Percentiles rank a stretch among this genome's conserved stretches.
These are phyloP conservation scores for Phytopythium helicoides DNA, from an alignment of 352 stramenopile genomes.

Conservation along the genomic window DNA sequence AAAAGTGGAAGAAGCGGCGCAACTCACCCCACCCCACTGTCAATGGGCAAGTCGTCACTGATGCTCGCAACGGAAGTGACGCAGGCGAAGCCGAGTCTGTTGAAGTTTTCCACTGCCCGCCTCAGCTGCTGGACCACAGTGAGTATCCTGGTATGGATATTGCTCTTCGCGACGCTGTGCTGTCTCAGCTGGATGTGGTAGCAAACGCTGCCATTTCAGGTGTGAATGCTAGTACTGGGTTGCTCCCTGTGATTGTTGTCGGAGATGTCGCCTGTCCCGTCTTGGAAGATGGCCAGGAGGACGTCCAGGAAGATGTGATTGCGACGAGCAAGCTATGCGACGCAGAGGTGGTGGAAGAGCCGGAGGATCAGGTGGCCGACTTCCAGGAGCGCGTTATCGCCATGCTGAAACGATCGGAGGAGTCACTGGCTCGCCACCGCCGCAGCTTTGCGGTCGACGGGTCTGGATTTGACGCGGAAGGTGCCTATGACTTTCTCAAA, in stretches of 20 bases:
- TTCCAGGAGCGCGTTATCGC: slow-evolving; percentile 52
- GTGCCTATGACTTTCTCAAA: slow-evolving; percentile 71
- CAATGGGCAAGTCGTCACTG: slow-evolving; percentile 15
- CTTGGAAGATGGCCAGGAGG: slow-evolving; percentile 16
- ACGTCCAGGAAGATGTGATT: slow-evolving; percentile 15
- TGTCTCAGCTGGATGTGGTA: slow-evolving; percentile 56
- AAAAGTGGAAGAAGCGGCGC: slow-evolving; percentile 9
- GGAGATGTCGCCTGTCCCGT: slow-evolving; percentile 59
- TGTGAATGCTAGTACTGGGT: not conserved
- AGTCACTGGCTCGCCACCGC: slow-evolving; percentile 35
- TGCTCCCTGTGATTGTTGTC: slow-evolving; percentile 42
- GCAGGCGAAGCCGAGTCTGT: slow-evolving; percentile 15
- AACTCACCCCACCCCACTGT: slow-evolving; percentile 21
- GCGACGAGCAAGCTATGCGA: slow-evolving; percentile 4
- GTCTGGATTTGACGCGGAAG: slow-evolving; percentile 55
- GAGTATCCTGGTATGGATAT: slow-evolving; percentile 35
- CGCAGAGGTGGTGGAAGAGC: slow-evolving; percentile 1
- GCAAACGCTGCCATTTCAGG: slow-evolving; percentile 8
- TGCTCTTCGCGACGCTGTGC: slow-evolving; percentile 44
- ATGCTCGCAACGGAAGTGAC: slow-evolving; percentile 12
- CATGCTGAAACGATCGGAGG: slow-evolving; percentile 53
- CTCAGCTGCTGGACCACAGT: slow-evolving; percentile 14
- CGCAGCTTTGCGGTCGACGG: slow-evolving; percentile 42
- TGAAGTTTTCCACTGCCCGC: slow-evolving; percentile 41
- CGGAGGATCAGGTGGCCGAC: slow-evolving; percentile 24